Base-by-base conservation (phyloP, 805 yeast species). In the Candida ovalis region DNA sequence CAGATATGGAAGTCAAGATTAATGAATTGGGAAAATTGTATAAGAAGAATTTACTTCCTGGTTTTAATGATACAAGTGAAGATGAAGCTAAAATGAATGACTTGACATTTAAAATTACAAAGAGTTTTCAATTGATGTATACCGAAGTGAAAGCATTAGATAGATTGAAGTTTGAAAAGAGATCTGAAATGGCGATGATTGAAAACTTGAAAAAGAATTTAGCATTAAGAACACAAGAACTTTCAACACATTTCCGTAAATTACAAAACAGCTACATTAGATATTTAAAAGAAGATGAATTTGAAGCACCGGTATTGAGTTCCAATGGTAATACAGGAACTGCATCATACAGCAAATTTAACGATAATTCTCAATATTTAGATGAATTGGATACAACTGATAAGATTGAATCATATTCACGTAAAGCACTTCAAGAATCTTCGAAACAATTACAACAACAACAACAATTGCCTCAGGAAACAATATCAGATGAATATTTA, bases 231-330 rank as follows among this genome's bases (percentile, higher is more conserved):
- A 83, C 94, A 21, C 99, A 94, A 64, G 82, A 81, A 38, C 71
- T 80, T 40, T 85, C 95, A 37, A 78, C 91, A 18, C 77, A 75
- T 44, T 94, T 91, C 68, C 72, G 98, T 45, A 86, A 88, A 61
- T 70, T 94, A 58, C 99, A 94, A 64, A 88, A 92, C 60, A 83
- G 86, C 54, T 94, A 94, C 60, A 82, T 94, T 61, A 86, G 88
- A 62, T 87, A 86, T 55, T 72, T 92, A 49, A 81, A 86, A 55
- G 87, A 87, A 53, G 96, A 88, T 61, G 94, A 87, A 42, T 82
- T 77, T 57, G 84, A 66, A 60, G 50, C 74, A 15, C 58, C 59
- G 13, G 7, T n/a, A 24, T 21, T 39, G 12, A 39, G 30, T 17
- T 35, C 41, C 4, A 39, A 18, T 8, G 4, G n/a, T 18, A 9